Base-by-base conservation (phyloP, 352 stramenopile species). In the Detonula confervacea region DNA sequence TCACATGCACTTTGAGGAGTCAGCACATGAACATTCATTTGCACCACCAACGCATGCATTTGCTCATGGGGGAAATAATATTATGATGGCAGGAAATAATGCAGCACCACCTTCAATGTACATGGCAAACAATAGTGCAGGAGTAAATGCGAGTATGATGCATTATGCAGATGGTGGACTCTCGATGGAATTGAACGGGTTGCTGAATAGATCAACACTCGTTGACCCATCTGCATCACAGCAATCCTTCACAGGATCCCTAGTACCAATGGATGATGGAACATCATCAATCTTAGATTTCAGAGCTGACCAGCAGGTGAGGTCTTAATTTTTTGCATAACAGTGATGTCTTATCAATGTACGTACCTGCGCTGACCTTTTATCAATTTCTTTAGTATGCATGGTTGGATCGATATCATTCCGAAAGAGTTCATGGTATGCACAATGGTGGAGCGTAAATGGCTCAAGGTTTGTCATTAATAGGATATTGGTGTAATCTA, bases 81-180 rank as follows among this genome's bases (percentile, higher is more conserved):
- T n/a, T n/a, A 12, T 52, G 44, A 24, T 4, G 2, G 44, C 4
- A n/a, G 44, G 44, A 6, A 52, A 52, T 61, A 24, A 5, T 61
- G 35, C 47, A 52, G 46, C 39, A 71, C 72, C 59, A 30, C 37
- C 69, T 47, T 27, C 20, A 63, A 11, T 12, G 35, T 51, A 52
- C 16, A 61, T 47, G 22, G 11, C 9, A 60, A 65, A 29, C 39
- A 70, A 18, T 35, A 22, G 18, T 78, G 27, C 46, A 54, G 8
- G 9, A 25, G 44, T 35, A 47, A 39, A 65, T 49, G 72, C 18
- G 20, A 83, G 78, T 59, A 68, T 80, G 4, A 67, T 86, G 49
- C 64, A 82, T 66, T 86, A 82, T 79, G 65, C 64, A 24, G 77
- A 86, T 61, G 46, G 30, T 66, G 73, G 67, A 46, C 44, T 86